Base-by-base conservation (phyloP, 2,329 filamentous ascomycete genomes). In the Colletotrichum liaoningense region DNA sequence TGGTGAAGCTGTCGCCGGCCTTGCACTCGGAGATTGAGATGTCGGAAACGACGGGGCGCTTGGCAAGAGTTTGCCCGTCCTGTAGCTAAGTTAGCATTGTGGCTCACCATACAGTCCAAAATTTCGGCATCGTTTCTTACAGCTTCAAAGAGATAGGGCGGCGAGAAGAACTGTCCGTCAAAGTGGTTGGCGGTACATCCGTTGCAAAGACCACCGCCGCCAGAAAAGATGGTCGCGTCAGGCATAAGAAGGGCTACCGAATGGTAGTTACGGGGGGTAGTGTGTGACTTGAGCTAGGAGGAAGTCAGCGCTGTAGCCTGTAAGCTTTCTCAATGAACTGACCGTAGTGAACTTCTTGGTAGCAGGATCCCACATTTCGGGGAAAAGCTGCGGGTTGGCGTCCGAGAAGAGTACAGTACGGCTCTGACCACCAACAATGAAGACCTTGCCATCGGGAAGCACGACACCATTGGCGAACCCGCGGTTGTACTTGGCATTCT, bases 131-230 rank as follows among this genome's bases (percentile, higher is more conserved):
- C 6, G 6, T 4, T 24, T 30, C 59, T 22, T 16, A 8, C 56
- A 5, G 65, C 52, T 22, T 84, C 85, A 69, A 89, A 86, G 0
- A 91, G 85, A 73, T 91, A 91, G 0, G 86, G 85, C 0, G 89
- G 89, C 4, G 82, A 84, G 78, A 86, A 91, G 63, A 91, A 86
- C 78, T 91, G 85, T 2, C 79, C 87, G 72, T 91, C 87, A 38
- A 83, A 84, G 74, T 91, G 89, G 67, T 91, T 79, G 66, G 82
- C 86, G 69, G 80, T 80, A 70, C 79, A 83, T 26, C 76, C 84
- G 58, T 78, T 78, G 76, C 89, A 91, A 4, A 91, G 82, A 2
- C 88, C 88, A 9, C 88, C 87, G 16, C 88, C 88, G 11, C 83
- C 87, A 22, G 79, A 85, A 67, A 88, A 81, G 4, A 90, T 85